A percentile compares a stretch with the other conserved stretches of the same genome.
Conservation (phyloP, 2,329 filamentous ascomycete species). For the Microsporum canis region DNA sequence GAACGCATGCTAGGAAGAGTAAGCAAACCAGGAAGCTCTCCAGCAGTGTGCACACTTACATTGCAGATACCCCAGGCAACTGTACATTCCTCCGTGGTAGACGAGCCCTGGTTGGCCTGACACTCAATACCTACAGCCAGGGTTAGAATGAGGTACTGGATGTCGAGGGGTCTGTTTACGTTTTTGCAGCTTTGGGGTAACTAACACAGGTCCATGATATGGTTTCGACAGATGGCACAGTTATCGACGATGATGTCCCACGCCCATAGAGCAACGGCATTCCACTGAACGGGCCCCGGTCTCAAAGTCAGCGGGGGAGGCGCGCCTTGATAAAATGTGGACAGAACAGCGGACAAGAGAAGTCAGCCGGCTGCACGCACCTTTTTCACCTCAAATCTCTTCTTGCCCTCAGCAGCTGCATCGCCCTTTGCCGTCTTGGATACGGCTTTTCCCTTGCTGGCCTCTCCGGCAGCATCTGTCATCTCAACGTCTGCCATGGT, state of each 20-base stretch:
- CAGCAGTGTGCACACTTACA: slow-evolving; percentile 44
- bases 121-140: slow-evolving; percentile 70
- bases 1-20: slow-evolving; percentile 69
- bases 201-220: slow-evolving; percentile 98
- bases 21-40: background rate
- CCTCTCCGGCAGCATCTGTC: slow-evolving; percentile 62
- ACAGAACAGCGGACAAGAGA: background rate
- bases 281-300: slow-evolving; percentile 56
- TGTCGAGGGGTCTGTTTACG: background rate
- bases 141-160: background rate
- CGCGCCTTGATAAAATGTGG: no score
- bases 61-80: slow-evolving; percentile 99
- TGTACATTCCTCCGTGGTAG: slow-evolving; percentile 94
- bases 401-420: slow-evolving; percentile 58
- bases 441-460: slow-evolving; percentile 43
- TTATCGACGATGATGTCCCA: slow-evolving; percentile 99
- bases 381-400: slow-evolving; percentile 99
- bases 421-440: slow-evolving; percentile 48
- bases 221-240: slow-evolving; percentile 97
- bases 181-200: background rate
- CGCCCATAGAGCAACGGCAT: slow-evolving; percentile 93
- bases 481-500: slow-evolving; percentile 95
- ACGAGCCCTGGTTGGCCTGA: slow-evolving; percentile 95
- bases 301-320: background rate
- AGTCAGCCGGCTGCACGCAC: slow-evolving; percentile 37